These are phyloP conservation scores for Taxawa tesnikishii DNA, from an alignment of 2,329 filamentous ascomycete species.

Conservation along the genomic window DNA sequence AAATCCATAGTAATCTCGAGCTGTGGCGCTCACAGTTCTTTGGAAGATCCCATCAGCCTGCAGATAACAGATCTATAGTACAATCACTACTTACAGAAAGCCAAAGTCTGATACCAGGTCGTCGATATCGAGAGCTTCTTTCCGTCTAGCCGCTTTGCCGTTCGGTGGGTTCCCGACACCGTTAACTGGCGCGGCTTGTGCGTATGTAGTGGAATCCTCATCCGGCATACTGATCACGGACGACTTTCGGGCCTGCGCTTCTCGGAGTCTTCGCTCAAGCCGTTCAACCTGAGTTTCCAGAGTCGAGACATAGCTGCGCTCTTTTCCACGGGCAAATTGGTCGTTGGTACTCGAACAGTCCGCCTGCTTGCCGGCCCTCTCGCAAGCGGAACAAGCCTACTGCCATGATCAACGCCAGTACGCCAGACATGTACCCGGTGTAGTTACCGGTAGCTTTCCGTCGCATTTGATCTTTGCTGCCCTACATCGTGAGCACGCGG, in stretches of 20 bases:
- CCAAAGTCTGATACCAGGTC: constrained; percentile 89
- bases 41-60: too few species aligned
- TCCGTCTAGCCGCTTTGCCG: constrained; percentile 34
- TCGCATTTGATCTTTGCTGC: constrained; percentile 96
- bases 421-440: neutral
- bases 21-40: constrained; percentile 91
- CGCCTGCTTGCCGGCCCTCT: constrained; percentile 72
- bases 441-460: constrained; percentile 62
- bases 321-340: constrained; percentile 90
- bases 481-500: constrained; percentile 71
- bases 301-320: constrained; percentile 90
- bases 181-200: constrained; percentile 1
- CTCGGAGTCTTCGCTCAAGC: constrained; percentile 61
- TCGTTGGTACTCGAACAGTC: constrained; percentile 93
- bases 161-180: neutral
- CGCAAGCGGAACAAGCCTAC: constrained; percentile 77
- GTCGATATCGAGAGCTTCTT: constrained; percentile 78
- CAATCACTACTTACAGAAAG: constrained; percentile 68
- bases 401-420: neutral
- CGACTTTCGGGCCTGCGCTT: constrained; percentile 57
- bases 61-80: too few species aligned
- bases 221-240: constrained; percentile 57
- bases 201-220: constrained; percentile 9
- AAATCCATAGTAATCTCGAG: constrained; percentile 83
- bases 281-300: constrained; percentile 86